Evolutionary conservation across 768 basidiomycete species (phyloP).

Genomic region (Suillus tomentosus): DNA sequence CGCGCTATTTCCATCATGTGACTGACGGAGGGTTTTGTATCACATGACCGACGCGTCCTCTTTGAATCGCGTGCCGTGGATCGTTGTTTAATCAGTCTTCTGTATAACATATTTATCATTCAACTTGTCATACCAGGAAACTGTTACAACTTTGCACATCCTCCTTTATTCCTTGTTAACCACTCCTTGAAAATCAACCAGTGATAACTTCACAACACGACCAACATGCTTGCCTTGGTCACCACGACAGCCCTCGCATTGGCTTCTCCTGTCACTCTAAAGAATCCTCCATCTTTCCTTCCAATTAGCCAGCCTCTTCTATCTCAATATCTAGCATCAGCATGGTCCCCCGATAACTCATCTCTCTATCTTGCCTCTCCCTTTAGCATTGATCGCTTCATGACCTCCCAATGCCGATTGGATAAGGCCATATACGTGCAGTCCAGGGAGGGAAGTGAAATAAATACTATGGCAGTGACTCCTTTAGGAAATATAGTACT

Average conservation of each 20-base stretch:
- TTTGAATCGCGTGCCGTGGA: not conserved
- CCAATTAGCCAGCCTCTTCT: slow-evolving; percentile 31
- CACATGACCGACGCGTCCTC: not conserved
- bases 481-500: slow-evolving; percentile 48
- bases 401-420: slow-evolving; percentile 45
- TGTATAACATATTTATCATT: not conserved
- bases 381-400: slow-evolving; percentile 54
- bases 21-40: no score
- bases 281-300: slow-evolving; percentile 42
- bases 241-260: slow-evolving; percentile 47
- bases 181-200: not conserved
- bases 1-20: no score
- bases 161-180: not conserved
- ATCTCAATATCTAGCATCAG: slow-evolving; percentile 33
- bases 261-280: slow-evolving; percentile 45
- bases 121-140: not conserved
- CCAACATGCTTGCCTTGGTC: slow-evolving; percentile 50
- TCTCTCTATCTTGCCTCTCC: slow-evolving; percentile 55
- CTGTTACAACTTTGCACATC: not conserved
- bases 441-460: slow-evolving; percentile 22
- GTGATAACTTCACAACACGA: not conserved
- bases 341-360: slow-evolving; percentile 61
- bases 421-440: slow-evolving; percentile 42
- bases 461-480: slow-evolving; percentile 36
- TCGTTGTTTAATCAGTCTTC: not conserved